Evolutionary conservation across 2,329 filamentous ascomycete species (phyloP).

Genomic region (Apiospora phragmitis): DNA sequence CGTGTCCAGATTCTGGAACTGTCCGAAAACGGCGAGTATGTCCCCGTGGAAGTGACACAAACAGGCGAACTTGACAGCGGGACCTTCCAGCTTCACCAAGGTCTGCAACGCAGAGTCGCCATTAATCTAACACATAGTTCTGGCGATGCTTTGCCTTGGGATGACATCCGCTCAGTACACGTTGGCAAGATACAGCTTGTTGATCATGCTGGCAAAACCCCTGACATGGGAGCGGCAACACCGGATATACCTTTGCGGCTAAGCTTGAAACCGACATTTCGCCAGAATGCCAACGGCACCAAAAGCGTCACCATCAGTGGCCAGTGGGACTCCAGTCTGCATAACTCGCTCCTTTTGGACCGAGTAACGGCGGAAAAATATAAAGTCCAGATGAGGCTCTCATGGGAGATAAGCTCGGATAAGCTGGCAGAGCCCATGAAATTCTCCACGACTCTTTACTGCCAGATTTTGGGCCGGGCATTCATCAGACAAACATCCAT

Average conservation of each 20-base stretch:
- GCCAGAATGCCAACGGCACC: conserved; percentile 86
- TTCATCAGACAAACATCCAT: conserved; percentile 86
- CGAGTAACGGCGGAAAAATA: conserved; percentile 91
- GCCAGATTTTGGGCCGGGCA: conserved; percentile 81
- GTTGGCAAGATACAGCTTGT: conserved; percentile 82
- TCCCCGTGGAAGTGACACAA: conserved; percentile 90
- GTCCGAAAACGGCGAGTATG: conserved; percentile 85
- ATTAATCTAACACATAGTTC: conserved; percentile 91
- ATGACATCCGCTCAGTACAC: conserved; percentile 74
- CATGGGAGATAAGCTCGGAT: conserved; percentile 82
- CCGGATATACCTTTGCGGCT: conserved; percentile 77
- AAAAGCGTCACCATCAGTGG: conserved; percentile 82
- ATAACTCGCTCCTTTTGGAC: conserved; percentile 90
- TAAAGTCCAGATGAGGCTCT: conserved; percentile 81
- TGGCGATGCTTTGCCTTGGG: conserved; percentile 85
- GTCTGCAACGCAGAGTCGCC: conserved; percentile 83
- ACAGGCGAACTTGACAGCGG: conserved; percentile 81
- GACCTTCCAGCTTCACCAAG: conserved; percentile 93
- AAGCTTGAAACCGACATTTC: conserved; percentile 74
- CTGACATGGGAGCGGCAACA: conserved; percentile 71
- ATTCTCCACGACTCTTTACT: conserved; percentile 77
- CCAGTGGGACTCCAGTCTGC: conserved; percentile 95
- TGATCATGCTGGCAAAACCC: conserved; percentile 81
- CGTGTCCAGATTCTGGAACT: conserved; percentile 88
- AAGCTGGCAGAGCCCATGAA: conserved; percentile 86